Base-by-base conservation (phyloP, 306 rosid species). In the Inga leiocalycina region DNA sequence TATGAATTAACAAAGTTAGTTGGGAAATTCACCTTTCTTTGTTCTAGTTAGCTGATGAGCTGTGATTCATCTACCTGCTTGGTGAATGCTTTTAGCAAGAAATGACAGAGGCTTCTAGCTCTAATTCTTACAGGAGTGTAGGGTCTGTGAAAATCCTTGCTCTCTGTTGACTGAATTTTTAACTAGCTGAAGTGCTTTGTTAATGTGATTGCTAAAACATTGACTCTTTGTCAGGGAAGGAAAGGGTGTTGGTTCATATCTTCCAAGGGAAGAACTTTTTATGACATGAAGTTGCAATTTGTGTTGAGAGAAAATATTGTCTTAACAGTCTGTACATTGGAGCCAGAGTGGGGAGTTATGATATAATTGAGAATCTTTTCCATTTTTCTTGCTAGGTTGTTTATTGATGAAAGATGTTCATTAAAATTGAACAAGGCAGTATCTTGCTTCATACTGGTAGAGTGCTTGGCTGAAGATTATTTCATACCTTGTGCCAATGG, bases 401-500 rank as follows among this genome's bases (percentile, higher is more conserved):
- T 68, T 77, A 54, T 49, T 32, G 79, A 72, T 80, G 74, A 67
- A 78, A 81, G 64, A 5, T 82, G 81, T 79, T 84, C 14, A 43
- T 65, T 71, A 64, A 76, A 82, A 78, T 80, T 68, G 80, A 75
- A 41, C 73, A 84, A 81, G 84, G 52, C 30, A 69, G 35, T 54
- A 62, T 68, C 79, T 85, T 79, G 75, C 77, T 80, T 35, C 77
- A 72, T 84, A 74, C 77, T 45, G 66, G n/a, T 82, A 35, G 82
- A 73, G 83, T 82, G 64, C 41, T 64, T 75, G 74, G 48, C 86
- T 77, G 83, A 82, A 81, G 59, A 56, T 81, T 64, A 59, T 80
- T 86, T 43, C 71, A 77, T 66, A 14, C 71, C 79, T 59, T 45
- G 80, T 84, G 70, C 57, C 71, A 71, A 96, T 96, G 99, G 98